These are phyloP conservation scores for Nosema muscidifuracis DNA, from an alignment of 371 early-diverging fungal species.

Conservation along the genomic window DNA sequence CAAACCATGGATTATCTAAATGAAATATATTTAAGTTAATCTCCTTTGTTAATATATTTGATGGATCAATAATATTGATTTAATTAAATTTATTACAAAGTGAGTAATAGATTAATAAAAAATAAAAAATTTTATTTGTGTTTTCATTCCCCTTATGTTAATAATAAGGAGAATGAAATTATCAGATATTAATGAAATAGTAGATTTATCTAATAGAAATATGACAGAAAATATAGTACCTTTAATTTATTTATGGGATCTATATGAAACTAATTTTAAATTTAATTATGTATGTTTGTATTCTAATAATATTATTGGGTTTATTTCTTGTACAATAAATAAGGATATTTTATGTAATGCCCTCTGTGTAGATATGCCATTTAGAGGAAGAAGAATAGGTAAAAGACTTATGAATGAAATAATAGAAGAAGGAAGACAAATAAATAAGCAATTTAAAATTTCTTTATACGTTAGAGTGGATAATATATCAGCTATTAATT, in stretches of 20 bases:
- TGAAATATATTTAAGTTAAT: too few species aligned
- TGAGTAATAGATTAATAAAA: too few species aligned
- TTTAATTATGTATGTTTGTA: conserved; percentile 2
- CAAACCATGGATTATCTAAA: background rate
- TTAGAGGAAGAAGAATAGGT: background rate
- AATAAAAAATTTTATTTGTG: too few species aligned
- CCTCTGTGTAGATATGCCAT: background rate
- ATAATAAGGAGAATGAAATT: background rate
- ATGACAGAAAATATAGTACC: background rate
- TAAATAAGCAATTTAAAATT: conserved; percentile 64
- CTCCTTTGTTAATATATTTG: too few species aligned
- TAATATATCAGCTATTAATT: conserved; percentile 83
- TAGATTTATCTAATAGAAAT: background rate
- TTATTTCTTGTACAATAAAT: background rate
- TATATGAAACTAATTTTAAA: background rate
- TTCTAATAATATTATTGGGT: background rate
- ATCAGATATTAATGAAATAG: background rate
- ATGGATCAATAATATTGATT: too few species aligned
- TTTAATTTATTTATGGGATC: background rate
- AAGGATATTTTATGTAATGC: background rate
- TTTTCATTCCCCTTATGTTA: too few species aligned
- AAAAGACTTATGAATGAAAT: background rate
- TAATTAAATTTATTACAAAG: too few species aligned
- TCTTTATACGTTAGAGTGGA: conserved; percentile 90
- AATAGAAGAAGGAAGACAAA: background rate